Evolutionary conservation across 2,329 filamentous ascomycete species (phyloP).

Genomic region (Cladosporium sphaerospermum): DNA sequence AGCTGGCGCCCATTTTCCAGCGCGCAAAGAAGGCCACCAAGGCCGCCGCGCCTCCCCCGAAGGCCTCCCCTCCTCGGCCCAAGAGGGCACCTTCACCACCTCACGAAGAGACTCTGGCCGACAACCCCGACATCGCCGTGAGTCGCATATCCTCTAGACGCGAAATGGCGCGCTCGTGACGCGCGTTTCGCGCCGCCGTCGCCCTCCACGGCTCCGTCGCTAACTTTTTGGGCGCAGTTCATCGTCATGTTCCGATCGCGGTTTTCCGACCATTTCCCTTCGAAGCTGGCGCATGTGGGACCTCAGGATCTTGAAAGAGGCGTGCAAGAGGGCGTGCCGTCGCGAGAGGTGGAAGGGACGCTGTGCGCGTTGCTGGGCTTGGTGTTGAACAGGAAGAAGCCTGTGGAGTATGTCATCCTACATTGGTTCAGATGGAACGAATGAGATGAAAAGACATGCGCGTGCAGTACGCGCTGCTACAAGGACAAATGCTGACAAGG

Average conservation of each 20-base stretch:
- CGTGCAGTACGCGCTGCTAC: too few species aligned
- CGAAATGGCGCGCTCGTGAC: conserved; percentile 27
- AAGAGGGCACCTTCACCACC: conserved; percentile 83
- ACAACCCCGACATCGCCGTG: conserved; percentile 89
- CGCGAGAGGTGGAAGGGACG: conserved; percentile 78
- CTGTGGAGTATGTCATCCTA: conserved; percentile 74
- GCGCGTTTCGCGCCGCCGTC: conserved; percentile 16
- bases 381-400: conserved; percentile 93
- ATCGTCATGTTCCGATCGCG: conserved; percentile 96
- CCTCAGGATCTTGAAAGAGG: conserved; percentile 93
- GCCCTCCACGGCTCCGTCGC: conserved; percentile 19
- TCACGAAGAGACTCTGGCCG: conserved; percentile 82
- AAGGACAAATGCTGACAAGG: neutral
- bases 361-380: conserved; percentile 84
- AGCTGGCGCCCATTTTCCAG: conserved; percentile 32
- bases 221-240: conserved; percentile 59
- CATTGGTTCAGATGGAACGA: neutral
- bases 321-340: conserved; percentile 68
- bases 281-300: conserved; percentile 81
- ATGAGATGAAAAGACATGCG: neutral
- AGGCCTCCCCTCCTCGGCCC: conserved; percentile 30
- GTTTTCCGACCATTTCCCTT: conserved; percentile 82
- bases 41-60: conserved; percentile 40
- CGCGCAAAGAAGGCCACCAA: conserved; percentile 37
- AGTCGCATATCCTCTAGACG: conserved; percentile 40